phyloP scores from a whole-genome alignment of 2,329 filamentous ascomycete genomes.

The Coleophoma eucalyptorum region DNA sequence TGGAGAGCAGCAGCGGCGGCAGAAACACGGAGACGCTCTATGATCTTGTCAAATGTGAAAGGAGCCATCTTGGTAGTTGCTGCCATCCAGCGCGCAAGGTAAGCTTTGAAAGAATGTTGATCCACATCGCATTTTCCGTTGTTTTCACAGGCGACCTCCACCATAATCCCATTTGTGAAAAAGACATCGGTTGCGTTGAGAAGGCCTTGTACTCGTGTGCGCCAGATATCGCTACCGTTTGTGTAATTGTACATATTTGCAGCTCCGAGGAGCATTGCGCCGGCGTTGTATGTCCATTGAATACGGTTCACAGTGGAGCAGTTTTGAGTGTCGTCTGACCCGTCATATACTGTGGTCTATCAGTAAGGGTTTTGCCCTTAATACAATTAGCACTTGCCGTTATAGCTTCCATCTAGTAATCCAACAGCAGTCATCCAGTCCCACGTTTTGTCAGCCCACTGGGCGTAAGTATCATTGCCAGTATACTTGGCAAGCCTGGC shows the following conservation, averaged over 20 bases:
- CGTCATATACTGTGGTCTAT: slow-evolving; percentile 47
- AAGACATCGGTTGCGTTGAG: slow-evolving; percentile 50
- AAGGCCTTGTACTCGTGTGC: slow-evolving; percentile 51
- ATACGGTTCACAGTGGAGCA: slow-evolving; percentile 56
- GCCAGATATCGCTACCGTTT: slow-evolving; percentile 47
- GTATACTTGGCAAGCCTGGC: slow-evolving; percentile 74
- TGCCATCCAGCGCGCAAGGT: slow-evolving; percentile 58
- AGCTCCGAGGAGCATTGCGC: slow-evolving; percentile 60
- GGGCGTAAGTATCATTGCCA: slow-evolving; percentile 69
- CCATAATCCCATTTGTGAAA: slow-evolving; percentile 58
- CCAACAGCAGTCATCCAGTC: slow-evolving; percentile 59
- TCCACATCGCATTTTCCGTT: slow-evolving; percentile 58
- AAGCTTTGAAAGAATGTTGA: slow-evolving; percentile 62
- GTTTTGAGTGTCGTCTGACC: slow-evolving; percentile 50
- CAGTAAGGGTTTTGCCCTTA: too few species aligned
- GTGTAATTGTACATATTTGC: slow-evolving; percentile 68
- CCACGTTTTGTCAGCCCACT: slow-evolving; percentile 74
- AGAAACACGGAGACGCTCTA: slow-evolving; percentile 52
- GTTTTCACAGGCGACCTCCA: slow-evolving; percentile 62
- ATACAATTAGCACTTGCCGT: slow-evolving; percentile 18
- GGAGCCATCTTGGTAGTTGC: slow-evolving; percentile 61
- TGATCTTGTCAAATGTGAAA: slow-evolving; percentile 48
- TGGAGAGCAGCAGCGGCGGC: slow-evolving; percentile 52
- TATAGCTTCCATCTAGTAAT: slow-evolving; percentile 56
- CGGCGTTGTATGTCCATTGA: slow-evolving; percentile 69